phyloP scores from a whole-genome alignment of 805 yeast genomes.

The Nakazawaea populi region DNA sequence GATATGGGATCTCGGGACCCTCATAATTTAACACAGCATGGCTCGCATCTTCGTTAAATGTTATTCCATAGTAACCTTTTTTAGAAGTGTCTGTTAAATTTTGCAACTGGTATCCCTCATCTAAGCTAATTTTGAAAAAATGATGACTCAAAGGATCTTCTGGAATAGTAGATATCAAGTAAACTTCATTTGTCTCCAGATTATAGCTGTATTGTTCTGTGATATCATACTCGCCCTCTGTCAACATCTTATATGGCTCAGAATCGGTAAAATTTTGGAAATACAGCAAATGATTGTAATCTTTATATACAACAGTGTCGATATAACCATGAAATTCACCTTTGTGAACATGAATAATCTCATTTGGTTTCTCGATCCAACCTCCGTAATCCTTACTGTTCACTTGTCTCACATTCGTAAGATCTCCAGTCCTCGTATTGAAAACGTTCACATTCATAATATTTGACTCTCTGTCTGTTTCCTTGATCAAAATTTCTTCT shows the following conservation, averaged over 20 bases:
- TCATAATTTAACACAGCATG: slow-evolving; percentile 38
- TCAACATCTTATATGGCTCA: slow-evolving; percentile 32
- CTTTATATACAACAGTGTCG: slow-evolving; percentile 50
- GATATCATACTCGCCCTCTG: slow-evolving; percentile 47
- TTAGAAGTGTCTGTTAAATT: slow-evolving; percentile 25
- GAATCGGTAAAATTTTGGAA: slow-evolving; percentile 39
- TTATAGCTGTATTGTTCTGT: slow-evolving; percentile 45
- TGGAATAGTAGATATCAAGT: slow-evolving; percentile 51
- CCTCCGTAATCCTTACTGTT: slow-evolving; percentile 41
- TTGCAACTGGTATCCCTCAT: slow-evolving; percentile 15
- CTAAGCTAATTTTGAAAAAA: slow-evolving; percentile 42
- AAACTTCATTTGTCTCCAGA: slow-evolving; percentile 37
- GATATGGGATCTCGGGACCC: slow-evolving; percentile 46
- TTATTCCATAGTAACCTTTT: slow-evolving; percentile 43
- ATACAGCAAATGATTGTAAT: slow-evolving; percentile 61
- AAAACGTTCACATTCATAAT: slow-evolving; percentile 42
- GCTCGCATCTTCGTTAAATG: slow-evolving; percentile 52
- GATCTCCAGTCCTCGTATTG: slow-evolving; percentile 23
- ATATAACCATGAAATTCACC: slow-evolving; percentile 44
- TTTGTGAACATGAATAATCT: slow-evolving; percentile 25
- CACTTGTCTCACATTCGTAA: slow-evolving; percentile 35
- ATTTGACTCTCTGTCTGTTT: slow-evolving; percentile 59
- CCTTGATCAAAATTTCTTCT: slow-evolving; percentile 46
- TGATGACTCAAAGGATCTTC: slow-evolving; percentile 51
- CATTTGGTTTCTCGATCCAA: slow-evolving; percentile 53